Evolutionary conservation across 2,329 filamentous ascomycete species (phyloP), one percentile per base, ranked within the genome.

Genomic region (Phialocephala sp.): DNA sequence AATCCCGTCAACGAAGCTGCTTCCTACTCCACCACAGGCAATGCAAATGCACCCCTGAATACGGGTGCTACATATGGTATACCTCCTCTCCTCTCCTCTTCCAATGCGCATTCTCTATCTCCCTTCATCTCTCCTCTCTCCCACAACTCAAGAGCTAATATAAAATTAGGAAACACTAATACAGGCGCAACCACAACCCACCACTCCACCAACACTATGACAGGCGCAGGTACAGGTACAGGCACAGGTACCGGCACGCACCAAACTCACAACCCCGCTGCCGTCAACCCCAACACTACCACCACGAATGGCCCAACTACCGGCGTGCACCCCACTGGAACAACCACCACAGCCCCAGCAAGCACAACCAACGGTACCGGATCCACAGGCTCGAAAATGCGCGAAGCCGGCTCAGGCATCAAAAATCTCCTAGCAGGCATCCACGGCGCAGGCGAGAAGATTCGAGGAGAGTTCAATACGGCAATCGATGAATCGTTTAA

Each of bases 391-490:
- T 57, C 56, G 1, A 39, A 39, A 39, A 54, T 69, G n/a, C n/a
- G n/a, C n/a, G n/a, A n/a, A n/a, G n/a, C n/a, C n/a, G n/a, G n/a
- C n/a, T n/a, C n/a, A n/a, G n/a, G n/a, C n/a, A n/a, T n/a, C 57
- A 64, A 66, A 45, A 58, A 62, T 22, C 37, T 67, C 8, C n/a
- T 69, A 2, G 68, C 68, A 5, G 65, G 58, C 11, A 64, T 67
- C 3, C 66, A 72, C 47, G 68, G 71, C 1, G 60, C 58, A 18
- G 71, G 70, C 3, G 70, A 71, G 63, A 67, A 66, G 35, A 6
- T 72, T 8, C 37, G 69, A 9, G 70, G 70, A 2, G 67, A 67
- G 47, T 66, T 72, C 22, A 72, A 72, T 54, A 47, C 59, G 2
- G 57, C 37, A 2, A 58, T 71, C 59, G 71, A 72, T 64, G 32